Evolutionary conservation across 768 basidiomycete species (phyloP), one percentile per base, ranked within the genome.

Genomic region (Calocybe indica): DNA sequence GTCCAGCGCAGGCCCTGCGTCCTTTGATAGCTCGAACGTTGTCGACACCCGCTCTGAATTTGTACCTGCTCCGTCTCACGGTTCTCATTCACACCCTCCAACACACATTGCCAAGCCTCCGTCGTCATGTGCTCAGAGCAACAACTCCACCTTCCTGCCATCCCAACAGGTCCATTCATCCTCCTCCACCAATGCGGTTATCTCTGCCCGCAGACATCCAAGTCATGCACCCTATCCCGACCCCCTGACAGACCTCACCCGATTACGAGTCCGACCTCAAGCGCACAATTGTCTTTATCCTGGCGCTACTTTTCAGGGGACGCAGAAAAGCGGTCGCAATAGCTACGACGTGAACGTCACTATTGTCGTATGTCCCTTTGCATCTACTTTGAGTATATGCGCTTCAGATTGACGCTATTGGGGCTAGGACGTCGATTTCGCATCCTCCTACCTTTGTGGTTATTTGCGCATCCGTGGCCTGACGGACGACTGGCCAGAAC

Each of bases 281-380:
- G 78, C 76, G 9, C 85, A 87, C 59, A 80, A 86, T 54, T 89
- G 85, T 62, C 73, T 91, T 7, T 90, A 93, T 65, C 87, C 94
- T 30, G 95, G 95, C 2, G 86, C 91, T 36, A 75, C 79, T 11
- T 98, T 94, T 64, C 75, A 82, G 50, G 95, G 95, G 2, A 92
- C 90, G 0, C 95, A 98, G 69, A 92, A 92, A 70, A 89, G 86
- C 53, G 95, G 94, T 3, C 78, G 92, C 55, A 94, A 88, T 62
- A 88, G 86, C 60, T 97, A 97, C 72, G 91, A 95, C 52, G 95
- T 97, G 37, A 86, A 82, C 58, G 92, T 98, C 48, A 87, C 85
- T 48, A 88, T 98, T 46, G 81, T 92, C 63, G 92, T 95, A 65
- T 60, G 91, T 82, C 28, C 45, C 40, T 40, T 45, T 32, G 45